These are phyloP conservation scores for Collybiopsis confluens DNA, from an alignment of 768 basidiomycete genomes.

Conservation along the genomic window DNA sequence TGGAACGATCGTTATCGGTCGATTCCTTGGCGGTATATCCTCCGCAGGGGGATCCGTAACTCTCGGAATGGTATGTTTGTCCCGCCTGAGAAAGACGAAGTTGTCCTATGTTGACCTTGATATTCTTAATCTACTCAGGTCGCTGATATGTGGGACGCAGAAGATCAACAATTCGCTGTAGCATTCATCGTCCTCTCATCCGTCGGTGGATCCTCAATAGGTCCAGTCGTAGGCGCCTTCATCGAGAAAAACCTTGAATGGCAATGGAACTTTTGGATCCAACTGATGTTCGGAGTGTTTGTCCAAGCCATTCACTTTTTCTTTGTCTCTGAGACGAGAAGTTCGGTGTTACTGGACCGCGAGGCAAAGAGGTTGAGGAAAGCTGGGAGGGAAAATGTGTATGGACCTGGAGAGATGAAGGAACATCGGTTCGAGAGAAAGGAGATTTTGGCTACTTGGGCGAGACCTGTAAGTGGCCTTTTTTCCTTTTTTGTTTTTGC, in stretches of 20 bases:
- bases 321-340: slow-evolving; percentile 7
- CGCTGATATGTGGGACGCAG: slow-evolving; percentile 12
- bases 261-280: slow-evolving; percentile 12
- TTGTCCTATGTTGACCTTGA: too few relatives aligned
- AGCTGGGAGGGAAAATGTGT: slow-evolving; percentile 4
- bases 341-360: slow-evolving; percentile 4
- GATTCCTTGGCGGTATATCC: slow-evolving; percentile 10
- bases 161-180: slow-evolving; percentile 11
- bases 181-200: slow-evolving; percentile 11
- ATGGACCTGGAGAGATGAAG: slow-evolving; percentile 8
- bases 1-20: slow-evolving; percentile 10
- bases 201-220: slow-evolving; percentile 10
- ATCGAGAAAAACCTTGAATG: slow-evolving; percentile 7
- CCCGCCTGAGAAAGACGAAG: too few relatives aligned
- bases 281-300: slow-evolving; percentile 10
- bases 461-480: not conserved
- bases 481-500: too few relatives aligned
- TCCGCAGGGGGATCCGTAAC: slow-evolving; percentile 12
- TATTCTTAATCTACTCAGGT: not conserved
- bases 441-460: slow-evolving; percentile 9
- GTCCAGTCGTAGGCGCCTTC: slow-evolving; percentile 10
- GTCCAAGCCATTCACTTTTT: slow-evolving; percentile 9
- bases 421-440: slow-evolving; percentile 5
- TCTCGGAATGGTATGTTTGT: slow-evolving; percentile 5
- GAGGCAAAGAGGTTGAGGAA: slow-evolving; percentile 8